These are phyloP conservation scores for Steccherinum ochraceum DNA, from an alignment of 768 basidiomycete species.

Conservation along the genomic window DNA sequence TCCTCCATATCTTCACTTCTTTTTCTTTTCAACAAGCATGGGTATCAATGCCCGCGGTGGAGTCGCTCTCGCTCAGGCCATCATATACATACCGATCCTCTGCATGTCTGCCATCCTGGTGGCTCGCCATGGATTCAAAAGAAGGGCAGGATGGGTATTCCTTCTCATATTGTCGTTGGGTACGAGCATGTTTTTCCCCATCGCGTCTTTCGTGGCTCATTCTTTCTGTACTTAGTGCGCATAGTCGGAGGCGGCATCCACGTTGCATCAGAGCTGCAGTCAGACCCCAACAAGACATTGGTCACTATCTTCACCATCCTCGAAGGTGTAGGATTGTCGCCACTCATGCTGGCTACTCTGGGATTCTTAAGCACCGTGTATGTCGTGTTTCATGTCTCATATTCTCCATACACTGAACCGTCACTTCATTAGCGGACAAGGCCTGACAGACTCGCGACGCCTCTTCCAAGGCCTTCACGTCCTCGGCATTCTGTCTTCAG, in stretches of 20 bases:
- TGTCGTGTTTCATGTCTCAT: too few species aligned
- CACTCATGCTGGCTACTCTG: constrained; percentile 31
- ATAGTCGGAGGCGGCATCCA: constrained; percentile 51
- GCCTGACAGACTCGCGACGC: constrained; percentile 16
- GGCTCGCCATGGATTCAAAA: constrained; percentile 48
- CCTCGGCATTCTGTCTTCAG: constrained; percentile 20
- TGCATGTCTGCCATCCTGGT: constrained; percentile 38
- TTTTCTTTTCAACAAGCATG: too few species aligned
- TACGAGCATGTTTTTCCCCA: constrained; percentile 24
- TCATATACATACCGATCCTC: constrained; percentile 52
- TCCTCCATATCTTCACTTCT: too few species aligned
- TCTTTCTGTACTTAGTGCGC: constrained; percentile 34
- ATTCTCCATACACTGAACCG: too few species aligned
- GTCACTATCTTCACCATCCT: constrained; percentile 47
- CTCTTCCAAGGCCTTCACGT: constrained; percentile 16
- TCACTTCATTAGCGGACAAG: constrained; percentile 24
- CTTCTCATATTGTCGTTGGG: constrained; percentile 53
- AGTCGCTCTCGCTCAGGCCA: too few species aligned
- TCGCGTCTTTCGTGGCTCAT: constrained; percentile 1
- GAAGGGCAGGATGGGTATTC: constrained; percentile 66
- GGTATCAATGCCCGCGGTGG: too few species aligned
- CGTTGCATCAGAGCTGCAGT: constrained; percentile 44
- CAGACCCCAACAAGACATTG: constrained; percentile 33
- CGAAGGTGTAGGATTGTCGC: constrained; percentile 32
- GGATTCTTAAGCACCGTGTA: constrained; percentile 31